Evolutionary conservation across 169 alveolate genomes (phyloP), one percentile per base, ranked within the genome.

Genomic region (Plasmodium inui): DNA sequence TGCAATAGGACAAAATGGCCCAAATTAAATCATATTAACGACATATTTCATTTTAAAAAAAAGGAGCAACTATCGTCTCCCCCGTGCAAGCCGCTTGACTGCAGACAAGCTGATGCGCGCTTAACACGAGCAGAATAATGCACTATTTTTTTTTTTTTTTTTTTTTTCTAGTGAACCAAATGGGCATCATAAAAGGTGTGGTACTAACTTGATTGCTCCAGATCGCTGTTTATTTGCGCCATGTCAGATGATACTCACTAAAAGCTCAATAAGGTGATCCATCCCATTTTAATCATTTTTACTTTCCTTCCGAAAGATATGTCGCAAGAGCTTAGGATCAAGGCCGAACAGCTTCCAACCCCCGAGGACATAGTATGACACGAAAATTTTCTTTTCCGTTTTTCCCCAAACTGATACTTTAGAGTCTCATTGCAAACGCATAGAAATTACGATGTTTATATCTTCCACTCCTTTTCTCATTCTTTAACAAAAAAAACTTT

Each of bases 111-210:
- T 67, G 37, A 67, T 22, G n/a, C 37, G 37, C 37, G 39, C 76
- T 22, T 67, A 67, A 67, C 37, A 26, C 39, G 41, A 26, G 28
- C 37, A 67, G 30, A 28, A 67, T 3, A 67, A 22, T 26, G 37
- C 76, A 9, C n/a, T 67, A 17, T 71, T 50, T 32, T 61, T 61
- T 50, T 80, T 32, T 50, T 70, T 34, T 30, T 14, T 72, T 50
- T 41, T 39, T 37, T 19, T 70, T 72, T 74, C 1, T 46, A 84
- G 93, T 73, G 41, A 84, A 84, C 39, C 93, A 84, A 74, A 84
- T 84, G 93, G 84, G 78, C 5, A 84, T 84, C 17, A 84, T 84
- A 72, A 84, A 84, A 84, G 93, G 93, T 84, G 30, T 50, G 61
- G 80, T 3, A 4, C 79, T 8, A 55, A 53, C 22, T 82, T 28